A percentile compares a stretch with the other conserved stretches of the same genome.
These are phyloP conservation scores for Heliamphora exappendiculata DNA, from an alignment of 148 eudicot genomes.

Conservation along the genomic window DNA sequence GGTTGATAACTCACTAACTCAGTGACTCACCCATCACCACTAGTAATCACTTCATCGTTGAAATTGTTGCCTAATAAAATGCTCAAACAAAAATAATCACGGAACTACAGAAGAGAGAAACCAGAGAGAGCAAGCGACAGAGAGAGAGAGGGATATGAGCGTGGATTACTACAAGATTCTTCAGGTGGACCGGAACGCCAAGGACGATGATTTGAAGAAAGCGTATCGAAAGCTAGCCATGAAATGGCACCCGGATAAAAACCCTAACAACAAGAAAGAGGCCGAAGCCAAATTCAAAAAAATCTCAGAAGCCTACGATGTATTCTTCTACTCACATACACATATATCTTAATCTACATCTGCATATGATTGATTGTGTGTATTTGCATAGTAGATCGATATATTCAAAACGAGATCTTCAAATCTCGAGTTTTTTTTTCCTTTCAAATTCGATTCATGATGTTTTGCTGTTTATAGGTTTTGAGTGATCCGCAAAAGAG, in stretches of 20 bases:
- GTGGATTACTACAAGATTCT: conserved; percentile 60
- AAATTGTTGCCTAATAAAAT: neutral
- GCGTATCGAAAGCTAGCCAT: conserved; percentile 66
- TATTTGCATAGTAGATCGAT: too few relatives aligned
- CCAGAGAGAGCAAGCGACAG: conserved; percentile 5
- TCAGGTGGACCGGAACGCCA: conserved; percentile 48
- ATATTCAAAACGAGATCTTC: neutral
- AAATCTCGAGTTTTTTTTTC: neutral
- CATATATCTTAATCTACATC: neutral
- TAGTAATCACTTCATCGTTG: neutral
- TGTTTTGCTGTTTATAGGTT: conserved; percentile 31
- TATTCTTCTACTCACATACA: conserved; percentile 1
- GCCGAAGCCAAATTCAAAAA: conserved; percentile 81
- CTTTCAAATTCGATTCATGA: neutral
- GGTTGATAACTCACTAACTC: neutral
- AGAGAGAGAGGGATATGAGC: conserved; percentile 29
- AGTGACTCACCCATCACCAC: neutral
- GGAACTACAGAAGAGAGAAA: neutral
- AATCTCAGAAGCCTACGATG: conserved; percentile 77
- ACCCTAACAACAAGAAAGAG: conserved; percentile 60
- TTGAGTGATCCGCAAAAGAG: conserved; percentile 82
- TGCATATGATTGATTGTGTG: neutral
- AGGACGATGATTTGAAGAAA: conserved; percentile 57
- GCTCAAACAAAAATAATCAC: neutral
- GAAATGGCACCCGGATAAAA: conserved; percentile 78